Percentiles rank a stretch among this genome's conserved stretches.
These are phyloP conservation scores for Eucalyptus cladocalyx DNA, from an alignment of 345 rosid species.

Conservation along the genomic window DNA sequence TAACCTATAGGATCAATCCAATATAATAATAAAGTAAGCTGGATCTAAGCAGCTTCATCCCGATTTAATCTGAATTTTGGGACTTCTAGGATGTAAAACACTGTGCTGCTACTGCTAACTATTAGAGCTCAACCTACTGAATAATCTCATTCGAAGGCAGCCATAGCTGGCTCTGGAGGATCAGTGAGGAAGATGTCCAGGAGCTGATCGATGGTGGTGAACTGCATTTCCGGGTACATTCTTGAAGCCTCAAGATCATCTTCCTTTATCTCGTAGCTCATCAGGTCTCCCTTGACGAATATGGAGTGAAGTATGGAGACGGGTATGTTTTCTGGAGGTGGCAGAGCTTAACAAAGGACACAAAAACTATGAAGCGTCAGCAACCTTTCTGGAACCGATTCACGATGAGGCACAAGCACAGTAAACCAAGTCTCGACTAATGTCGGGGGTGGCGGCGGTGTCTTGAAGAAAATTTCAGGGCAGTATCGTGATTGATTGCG, in stretches of 20 bases:
- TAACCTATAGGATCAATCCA: no score
- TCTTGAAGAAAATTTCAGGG: no score
- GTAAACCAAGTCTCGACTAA: no score
- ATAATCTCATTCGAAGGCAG: not conserved
- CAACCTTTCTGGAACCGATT: no score
- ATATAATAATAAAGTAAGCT: no score
- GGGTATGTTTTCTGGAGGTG: constrained; percentile 7
- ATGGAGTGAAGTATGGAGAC: constrained; percentile 1
- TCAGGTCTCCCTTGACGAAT: constrained; percentile 1
- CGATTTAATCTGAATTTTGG: no score
- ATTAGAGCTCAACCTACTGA: not conserved
- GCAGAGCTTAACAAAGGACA: not conserved
- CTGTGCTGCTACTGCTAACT: not conserved
- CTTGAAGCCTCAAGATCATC: constrained; percentile 11
- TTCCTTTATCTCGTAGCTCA: not conserved
- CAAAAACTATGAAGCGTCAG: no score
- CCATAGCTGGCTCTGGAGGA: constrained; percentile 2
- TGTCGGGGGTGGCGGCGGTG: no score
- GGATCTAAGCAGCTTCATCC: no score
- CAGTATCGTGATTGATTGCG: no score
- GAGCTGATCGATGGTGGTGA: not conserved
- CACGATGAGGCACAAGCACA: no score
- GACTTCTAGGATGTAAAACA: not conserved
- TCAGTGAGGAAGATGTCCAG: constrained; percentile 12
- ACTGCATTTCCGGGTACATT: constrained; percentile 7